phyloP scores from a whole-genome alignment of 306 rosid species.

The Lathyrus oleraceus region DNA sequence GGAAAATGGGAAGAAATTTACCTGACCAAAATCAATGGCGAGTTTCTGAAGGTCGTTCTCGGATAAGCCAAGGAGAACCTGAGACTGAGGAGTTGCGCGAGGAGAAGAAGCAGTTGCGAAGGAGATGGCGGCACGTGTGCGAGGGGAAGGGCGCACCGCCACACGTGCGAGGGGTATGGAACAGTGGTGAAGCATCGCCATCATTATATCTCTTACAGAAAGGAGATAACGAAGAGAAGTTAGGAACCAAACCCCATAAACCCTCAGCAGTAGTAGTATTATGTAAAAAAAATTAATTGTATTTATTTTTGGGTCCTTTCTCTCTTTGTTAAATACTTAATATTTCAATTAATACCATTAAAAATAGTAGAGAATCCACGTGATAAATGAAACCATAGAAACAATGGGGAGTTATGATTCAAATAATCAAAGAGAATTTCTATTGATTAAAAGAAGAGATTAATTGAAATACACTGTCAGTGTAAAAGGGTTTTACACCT shows the following conservation, averaged over 20 bases:
- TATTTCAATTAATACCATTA: no score
- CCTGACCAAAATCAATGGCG: conserved; percentile 75
- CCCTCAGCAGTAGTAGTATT: neutral
- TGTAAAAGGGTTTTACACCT: no score
- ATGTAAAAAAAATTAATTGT: no score
- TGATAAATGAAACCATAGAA: no score
- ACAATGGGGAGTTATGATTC: no score
- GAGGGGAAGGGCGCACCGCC: conserved; percentile 32
- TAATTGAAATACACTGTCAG: no score
- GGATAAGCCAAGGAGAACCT: conserved; percentile 84
- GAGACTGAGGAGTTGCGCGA: conserved; percentile 44
- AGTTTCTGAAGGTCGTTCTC: conserved; percentile 78
- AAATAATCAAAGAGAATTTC: no score
- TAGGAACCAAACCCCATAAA: neutral
- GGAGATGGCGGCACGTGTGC: conserved; percentile 39
- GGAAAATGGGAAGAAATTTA: conserved; percentile 27
- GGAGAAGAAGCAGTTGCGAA: conserved; percentile 37
- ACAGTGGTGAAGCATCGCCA: conserved; percentile 66
- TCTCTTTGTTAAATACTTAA: no score
- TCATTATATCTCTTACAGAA: conserved; percentile 32
- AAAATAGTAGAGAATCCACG: no score
- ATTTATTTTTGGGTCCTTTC: no score
- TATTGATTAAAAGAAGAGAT: no score
- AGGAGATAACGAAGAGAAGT: conserved; percentile 26
- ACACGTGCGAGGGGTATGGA: conserved; percentile 66